Percentiles rank a stretch among this genome's conserved stretches.
These are phyloP conservation scores for Solanum sitiens DNA, from an alignment of 257 asterid genomes.

Conservation along the genomic window DNA sequence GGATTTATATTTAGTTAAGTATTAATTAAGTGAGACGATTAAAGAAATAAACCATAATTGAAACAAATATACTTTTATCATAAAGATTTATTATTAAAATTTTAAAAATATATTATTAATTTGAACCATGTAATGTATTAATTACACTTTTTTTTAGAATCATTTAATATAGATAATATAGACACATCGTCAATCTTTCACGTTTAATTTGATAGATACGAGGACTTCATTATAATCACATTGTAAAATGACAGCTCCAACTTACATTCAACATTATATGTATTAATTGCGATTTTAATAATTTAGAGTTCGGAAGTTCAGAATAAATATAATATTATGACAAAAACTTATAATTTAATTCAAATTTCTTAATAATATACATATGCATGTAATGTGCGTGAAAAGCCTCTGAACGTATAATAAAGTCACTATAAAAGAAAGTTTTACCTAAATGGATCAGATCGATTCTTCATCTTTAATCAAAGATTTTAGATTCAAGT, in stretches of 20 bases:
- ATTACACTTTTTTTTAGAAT: neutral
- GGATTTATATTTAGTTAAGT: neutral
- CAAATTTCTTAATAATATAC: neutral
- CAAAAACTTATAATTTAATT: neutral
- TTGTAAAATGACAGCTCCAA: neutral
- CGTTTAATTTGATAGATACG: neutral
- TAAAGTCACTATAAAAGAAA: no score
- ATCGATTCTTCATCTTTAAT: no score
- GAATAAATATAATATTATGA: neutral
- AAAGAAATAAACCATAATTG: neutral
- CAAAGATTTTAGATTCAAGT: rapidly evolving
- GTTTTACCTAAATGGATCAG: no score
- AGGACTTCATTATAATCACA: neutral
- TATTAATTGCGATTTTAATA: neutral
- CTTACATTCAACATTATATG: neutral
- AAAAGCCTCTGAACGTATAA: no score
- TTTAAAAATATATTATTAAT: neutral
- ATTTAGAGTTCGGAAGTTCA: neutral
- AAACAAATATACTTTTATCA: neutral
- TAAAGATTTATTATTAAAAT: neutral
- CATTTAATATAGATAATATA: neutral
- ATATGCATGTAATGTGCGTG: neutral
- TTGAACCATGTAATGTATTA: neutral
- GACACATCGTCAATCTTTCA: neutral
- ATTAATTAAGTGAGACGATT: neutral